A percentile compares a stretch with the other conserved stretches of the same genome.
These are phyloP conservation scores for Pyricularia sp. DNA, from an alignment of 2,329 filamentous ascomycete species.

Conservation along the genomic window DNA sequence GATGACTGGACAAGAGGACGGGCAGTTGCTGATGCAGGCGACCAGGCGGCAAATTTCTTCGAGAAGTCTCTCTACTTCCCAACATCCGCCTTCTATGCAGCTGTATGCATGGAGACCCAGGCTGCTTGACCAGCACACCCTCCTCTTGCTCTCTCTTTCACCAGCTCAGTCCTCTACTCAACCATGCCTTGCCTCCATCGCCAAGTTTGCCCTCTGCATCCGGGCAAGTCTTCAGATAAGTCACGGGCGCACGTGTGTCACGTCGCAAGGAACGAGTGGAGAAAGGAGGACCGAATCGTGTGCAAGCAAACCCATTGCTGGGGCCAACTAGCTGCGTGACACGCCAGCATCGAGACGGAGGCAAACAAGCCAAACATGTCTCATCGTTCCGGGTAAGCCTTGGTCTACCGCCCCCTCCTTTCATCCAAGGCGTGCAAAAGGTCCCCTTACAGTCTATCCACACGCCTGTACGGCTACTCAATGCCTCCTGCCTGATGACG, in stretches of 20 bases:
- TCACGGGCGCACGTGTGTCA: not conserved
- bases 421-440: not conserved
- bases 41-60: not conserved
- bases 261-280: constrained; percentile 4
- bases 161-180: not conserved
- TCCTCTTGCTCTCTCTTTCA: not conserved
- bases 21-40: not conserved
- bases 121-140: not conserved
- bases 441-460: not conserved
- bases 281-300: constrained; percentile 1
- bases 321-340: not conserved
- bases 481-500: not conserved
- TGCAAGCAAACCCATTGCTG: not conserved
- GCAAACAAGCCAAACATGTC: not conserved
- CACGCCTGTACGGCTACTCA: not conserved
- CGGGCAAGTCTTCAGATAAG: not conserved
- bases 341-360: not conserved
- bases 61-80: not conserved
- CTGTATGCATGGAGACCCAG: not conserved
- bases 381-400: not conserved
- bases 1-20: not conserved
- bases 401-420: not conserved
- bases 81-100: not conserved
- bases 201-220: not conserved
- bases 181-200: not conserved